Evolutionary conservation across 2,329 filamentous ascomycete species (phyloP).

Genomic region (Apiospora pterosperma): DNA sequence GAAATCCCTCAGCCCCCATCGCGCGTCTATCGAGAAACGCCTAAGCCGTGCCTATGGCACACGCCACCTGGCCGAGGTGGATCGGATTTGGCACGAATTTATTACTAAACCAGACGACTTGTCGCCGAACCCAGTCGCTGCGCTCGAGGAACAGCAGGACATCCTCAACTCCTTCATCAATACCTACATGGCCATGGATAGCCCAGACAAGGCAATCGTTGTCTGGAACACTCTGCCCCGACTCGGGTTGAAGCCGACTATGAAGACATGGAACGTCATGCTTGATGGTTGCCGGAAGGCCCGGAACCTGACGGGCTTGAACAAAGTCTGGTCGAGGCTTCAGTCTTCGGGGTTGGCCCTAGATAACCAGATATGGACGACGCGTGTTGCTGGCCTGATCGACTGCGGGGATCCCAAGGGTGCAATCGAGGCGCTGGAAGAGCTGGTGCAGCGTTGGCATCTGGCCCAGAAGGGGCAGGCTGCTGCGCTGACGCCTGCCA

Average conservation of each 20-base stretch:
- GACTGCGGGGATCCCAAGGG: slow-evolving; percentile 47
- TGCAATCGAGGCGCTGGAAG: slow-evolving; percentile 61
- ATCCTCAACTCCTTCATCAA: slow-evolving; percentile 27
- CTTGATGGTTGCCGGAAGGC: slow-evolving; percentile 65
- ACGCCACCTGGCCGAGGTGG: slow-evolving; percentile 16
- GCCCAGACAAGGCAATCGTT: slow-evolving; percentile 22
- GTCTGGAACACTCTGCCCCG: slow-evolving; percentile 23
- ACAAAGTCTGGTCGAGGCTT: slow-evolving; percentile 66
- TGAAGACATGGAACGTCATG: slow-evolving; percentile 70
- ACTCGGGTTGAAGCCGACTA: slow-evolving; percentile 52
- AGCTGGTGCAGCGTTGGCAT: slow-evolving; percentile 62
- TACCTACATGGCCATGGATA: slow-evolving; percentile 21
- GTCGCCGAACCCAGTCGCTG: slow-evolving; percentile 12
- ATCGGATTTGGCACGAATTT: slow-evolving; percentile 23
- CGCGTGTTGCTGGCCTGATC: slow-evolving; percentile 65
- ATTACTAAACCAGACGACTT: slow-evolving; percentile 13
- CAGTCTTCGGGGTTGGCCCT: slow-evolving; percentile 53
- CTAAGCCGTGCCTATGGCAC: slow-evolving; percentile 14
- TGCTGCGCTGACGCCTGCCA: slow-evolving; percentile 30
- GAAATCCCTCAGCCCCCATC: not conserved
- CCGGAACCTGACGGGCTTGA: slow-evolving; percentile 56
- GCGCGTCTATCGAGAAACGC: slow-evolving; percentile 8
- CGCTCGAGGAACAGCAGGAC: slow-evolving; percentile 16
- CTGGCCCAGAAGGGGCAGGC: slow-evolving; percentile 5
- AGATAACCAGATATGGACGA: slow-evolving; percentile 67